These are phyloP conservation scores for Leishmania amazonensis DNA, from an alignment of 208 protist genomes.

Conservation along the genomic window DNA sequence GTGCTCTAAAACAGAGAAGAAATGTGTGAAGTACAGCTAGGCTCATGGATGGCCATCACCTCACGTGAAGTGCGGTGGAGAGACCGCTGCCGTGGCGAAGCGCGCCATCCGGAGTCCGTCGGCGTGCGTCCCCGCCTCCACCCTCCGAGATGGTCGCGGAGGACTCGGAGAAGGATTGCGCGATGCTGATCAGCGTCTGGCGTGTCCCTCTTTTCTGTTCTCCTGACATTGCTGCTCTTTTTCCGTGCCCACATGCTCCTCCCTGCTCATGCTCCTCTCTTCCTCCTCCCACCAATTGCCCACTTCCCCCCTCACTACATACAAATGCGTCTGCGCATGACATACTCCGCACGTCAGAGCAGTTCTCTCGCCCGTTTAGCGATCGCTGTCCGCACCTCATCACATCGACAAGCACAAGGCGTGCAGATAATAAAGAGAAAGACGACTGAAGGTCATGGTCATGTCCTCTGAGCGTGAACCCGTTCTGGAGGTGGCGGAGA, in stretches of 20 bases:
- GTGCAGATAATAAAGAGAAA: background rate
- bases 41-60: background rate
- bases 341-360: background rate
- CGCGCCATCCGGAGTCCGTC: background rate
- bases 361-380: background rate
- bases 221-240: background rate
- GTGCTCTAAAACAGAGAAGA: background rate
- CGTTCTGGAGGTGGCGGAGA: conserved; percentile 34
- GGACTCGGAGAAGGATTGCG: background rate
- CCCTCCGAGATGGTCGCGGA: background rate
- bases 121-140: background rate
- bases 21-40: background rate
- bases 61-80: background rate
- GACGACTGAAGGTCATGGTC: background rate
- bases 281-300: background rate
- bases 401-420: background rate
- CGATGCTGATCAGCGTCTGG: background rate
- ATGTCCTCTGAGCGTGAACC: conserved; percentile 47
- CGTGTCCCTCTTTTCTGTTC: background rate
- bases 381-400: background rate
- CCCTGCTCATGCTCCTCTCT: background rate
- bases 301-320: background rate
- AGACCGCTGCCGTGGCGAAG: background rate
- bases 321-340: conserved; percentile 5
- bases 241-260: background rate